Evolutionary conservation across 2,329 filamentous ascomycete species (phyloP).

Genomic region (Fusarium pilosicola): DNA sequence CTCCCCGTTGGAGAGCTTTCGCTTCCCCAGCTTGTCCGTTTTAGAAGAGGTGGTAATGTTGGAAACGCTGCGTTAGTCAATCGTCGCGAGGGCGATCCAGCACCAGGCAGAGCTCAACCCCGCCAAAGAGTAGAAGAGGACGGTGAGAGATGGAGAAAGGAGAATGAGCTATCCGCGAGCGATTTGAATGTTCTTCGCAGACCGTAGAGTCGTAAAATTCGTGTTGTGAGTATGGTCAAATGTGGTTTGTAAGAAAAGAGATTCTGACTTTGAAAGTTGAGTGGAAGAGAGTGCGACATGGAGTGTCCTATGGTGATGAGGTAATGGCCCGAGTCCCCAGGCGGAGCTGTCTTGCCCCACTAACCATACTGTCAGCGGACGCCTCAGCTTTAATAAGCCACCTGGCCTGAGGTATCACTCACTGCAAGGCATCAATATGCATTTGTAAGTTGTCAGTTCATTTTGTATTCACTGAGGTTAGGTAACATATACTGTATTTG

Average conservation of each 20-base stretch:
- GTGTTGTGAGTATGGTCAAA: conserved; percentile 18
- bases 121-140: conserved; percentile 42
- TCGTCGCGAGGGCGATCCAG: conserved; percentile 44
- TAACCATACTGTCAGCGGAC: background rate
- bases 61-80: conserved; percentile 38
- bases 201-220: conserved; percentile 9
- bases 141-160: conserved; percentile 12
- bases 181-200: conserved; percentile 27
- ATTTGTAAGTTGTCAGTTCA: background rate
- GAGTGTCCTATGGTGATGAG: conserved; percentile 40
- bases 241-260: conserved; percentile 27
- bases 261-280: conserved; percentile 19
- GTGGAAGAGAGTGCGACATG: conserved; percentile 31
- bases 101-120: conserved; percentile 53
- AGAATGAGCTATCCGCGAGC: conserved; percentile 12
- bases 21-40: conserved; percentile 70
- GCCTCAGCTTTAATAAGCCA: conserved; percentile 34
- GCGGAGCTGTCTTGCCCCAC: conserved; percentile 28
- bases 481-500: too few species aligned
- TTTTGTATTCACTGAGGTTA: background rate
- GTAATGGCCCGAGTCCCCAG: conserved; percentile 38
- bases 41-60: conserved; percentile 49
- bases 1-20: conserved; percentile 72
- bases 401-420: background rate
- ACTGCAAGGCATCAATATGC: background rate